Evolutionary conservation across 2,329 filamentous ascomycete species (phyloP), one percentile per base, ranked within the genome.

Genomic region (Chaetomium sp.): DNA sequence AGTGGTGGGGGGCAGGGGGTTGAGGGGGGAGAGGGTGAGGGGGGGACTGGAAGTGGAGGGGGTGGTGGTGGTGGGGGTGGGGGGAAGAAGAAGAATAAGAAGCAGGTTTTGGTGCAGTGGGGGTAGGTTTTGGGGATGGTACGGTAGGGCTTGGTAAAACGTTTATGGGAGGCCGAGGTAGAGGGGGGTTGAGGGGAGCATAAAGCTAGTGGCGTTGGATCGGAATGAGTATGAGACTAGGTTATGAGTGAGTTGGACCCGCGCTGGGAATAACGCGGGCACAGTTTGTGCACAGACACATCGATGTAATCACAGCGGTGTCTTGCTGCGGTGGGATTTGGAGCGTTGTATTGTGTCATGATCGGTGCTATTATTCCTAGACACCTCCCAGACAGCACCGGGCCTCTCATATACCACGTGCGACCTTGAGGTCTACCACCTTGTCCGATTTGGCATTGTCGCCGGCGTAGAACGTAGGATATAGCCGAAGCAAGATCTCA

Each of bases 31-130:
- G 38, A 57, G 23, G 29, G 12, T 4, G 27, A 25, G 73, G 71
- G 69, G 5, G 74, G 73, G 25, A 73, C 13, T 61, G 54, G 72
- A 72, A 19, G 74, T 73, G 69, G 1, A 57, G 27, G 83, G 82
- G 68, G 79, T 54, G 25, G 25, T 25, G 12, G 7, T 29, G 50
- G 50, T 4, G 35, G 38, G 7, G 56, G 35, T n/a, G 83, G 82
- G 68, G 79, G 80, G 0, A 86, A 85, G 72, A 87, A 85, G 75
- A 86, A 87, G 75, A 83, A 82, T 21, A 87, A 87, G 74, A 88
- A 87, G 74, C 79, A 86, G 73, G 84, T 89, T 8, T 74, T 88
- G 57, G 83, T 86, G 50, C 82, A 85, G 71, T 88, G 85, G 86
- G 86, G 85, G 25, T 87, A 29, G n/a, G 21, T 6, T 2, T 4